Conservation (phyloP, 768 basidiomycete species). For the Saitozyma podzolica region DNA sequence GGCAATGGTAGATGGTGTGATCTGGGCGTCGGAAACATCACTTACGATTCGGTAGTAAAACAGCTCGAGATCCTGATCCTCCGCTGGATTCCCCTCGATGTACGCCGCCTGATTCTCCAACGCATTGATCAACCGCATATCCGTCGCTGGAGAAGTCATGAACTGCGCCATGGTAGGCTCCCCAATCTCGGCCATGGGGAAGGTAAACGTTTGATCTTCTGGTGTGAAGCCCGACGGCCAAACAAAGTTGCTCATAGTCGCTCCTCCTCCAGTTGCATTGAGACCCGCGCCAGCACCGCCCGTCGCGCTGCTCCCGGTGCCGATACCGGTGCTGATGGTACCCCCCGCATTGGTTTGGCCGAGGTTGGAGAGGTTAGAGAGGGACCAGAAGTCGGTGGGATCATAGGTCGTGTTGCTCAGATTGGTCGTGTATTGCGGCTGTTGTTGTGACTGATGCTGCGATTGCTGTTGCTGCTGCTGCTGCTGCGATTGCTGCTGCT, state of each 20-base stretch:
- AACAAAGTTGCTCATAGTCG: slow-evolving; percentile 18
- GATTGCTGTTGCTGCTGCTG: too few species aligned
- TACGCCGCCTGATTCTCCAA: slow-evolving; percentile 41
- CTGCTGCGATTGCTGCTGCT: too few species aligned
- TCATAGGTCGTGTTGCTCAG: too few species aligned
- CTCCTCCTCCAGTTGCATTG: neutral
- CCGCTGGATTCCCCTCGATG: slow-evolving; percentile 47
- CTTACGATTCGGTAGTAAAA: slow-evolving; percentile 51
- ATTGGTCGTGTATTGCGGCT: too few species aligned
- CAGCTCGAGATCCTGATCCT: slow-evolving; percentile 43
- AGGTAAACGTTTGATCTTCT: slow-evolving; percentile 3
- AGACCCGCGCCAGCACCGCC: neutral
- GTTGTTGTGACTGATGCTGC: too few species aligned
- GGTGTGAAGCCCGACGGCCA: slow-evolving; percentile 39
- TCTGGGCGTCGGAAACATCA: neutral
- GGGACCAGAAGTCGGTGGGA: too few species aligned
- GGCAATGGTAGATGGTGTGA: too few species aligned
- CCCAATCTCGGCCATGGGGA: slow-evolving; percentile 1
- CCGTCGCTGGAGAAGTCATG: slow-evolving; percentile 17
- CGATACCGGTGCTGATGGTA: too few species aligned
- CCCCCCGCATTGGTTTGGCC: too few species aligned
- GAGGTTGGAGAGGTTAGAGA: too few species aligned
- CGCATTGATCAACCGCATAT: slow-evolving; percentile 34
- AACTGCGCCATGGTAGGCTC: slow-evolving; percentile 17
- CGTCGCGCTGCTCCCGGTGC: neutral